Percentiles rank a stretch among this genome's conserved stretches.
Conservation (phyloP, 2,329 filamentous ascomycete species). For the Cytospora piceicola region DNA sequence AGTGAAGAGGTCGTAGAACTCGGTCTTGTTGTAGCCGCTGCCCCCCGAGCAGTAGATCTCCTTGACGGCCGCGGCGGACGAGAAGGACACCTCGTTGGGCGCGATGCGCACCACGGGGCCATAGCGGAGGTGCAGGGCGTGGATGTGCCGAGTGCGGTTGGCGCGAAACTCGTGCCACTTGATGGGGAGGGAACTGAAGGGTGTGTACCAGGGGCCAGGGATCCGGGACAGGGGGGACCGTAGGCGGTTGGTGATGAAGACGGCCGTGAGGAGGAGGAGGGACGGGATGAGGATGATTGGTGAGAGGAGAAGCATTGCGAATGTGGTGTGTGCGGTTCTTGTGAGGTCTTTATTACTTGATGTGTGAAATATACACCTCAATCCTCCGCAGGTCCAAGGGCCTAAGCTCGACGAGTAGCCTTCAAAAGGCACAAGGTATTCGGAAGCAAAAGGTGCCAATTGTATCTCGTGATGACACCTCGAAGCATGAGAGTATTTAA, state of each 20-base stretch:
- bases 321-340: neutral
- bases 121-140: constrained; percentile 57
- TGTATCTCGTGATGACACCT: neutral
- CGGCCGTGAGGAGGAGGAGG: constrained; percentile 17
- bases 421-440: neutral
- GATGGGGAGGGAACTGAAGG: constrained; percentile 54
- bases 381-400: neutral
- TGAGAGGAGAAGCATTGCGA: constrained; percentile 32
- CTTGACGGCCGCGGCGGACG: constrained; percentile 59
- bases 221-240: constrained; percentile 46
- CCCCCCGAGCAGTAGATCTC: constrained; percentile 66
- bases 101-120: constrained; percentile 61
- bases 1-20: constrained; percentile 65
- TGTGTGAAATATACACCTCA: neutral
- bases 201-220: constrained; percentile 54
- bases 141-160: constrained; percentile 58
- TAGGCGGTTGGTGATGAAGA: constrained; percentile 34
- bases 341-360: neutral
- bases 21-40: constrained; percentile 67
- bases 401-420: too few relatives aligned
- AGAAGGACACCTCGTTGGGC: constrained; percentile 63
- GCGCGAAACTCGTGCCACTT: constrained; percentile 62
- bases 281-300: constrained; percentile 30
- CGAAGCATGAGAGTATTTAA: neutral
- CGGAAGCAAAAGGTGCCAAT: neutral